Percentiles rank a stretch among this genome's conserved stretches.
Conservation (phyloP, 495 filamentous ascomycete genomes). For the Tuber aestivum region DNA sequence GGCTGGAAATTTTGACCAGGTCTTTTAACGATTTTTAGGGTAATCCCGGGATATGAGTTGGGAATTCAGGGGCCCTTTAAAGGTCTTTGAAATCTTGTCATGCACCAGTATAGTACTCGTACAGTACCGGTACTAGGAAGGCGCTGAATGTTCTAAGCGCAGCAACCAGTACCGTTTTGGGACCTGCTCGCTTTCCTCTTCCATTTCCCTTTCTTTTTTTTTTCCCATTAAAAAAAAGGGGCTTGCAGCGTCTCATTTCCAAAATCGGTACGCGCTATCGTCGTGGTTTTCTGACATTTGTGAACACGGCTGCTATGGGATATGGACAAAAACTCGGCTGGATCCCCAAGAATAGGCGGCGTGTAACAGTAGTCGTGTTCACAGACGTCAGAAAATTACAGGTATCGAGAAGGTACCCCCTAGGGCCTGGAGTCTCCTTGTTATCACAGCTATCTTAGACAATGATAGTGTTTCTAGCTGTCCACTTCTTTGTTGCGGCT, state of each 20-base stretch:
- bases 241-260: background rate
- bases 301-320: too few relatives aligned
- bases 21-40: background rate
- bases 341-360: too few relatives aligned
- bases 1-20: background rate
- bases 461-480: background rate
- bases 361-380: too few relatives aligned
- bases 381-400: too few relatives aligned
- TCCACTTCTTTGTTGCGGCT: background rate
- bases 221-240: background rate
- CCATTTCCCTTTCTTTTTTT: background rate
- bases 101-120: too few relatives aligned
- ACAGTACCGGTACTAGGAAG: background rate
- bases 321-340: too few relatives aligned
- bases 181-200: background rate
- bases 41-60: background rate
- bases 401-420: too few relatives aligned
- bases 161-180: background rate
- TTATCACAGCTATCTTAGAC: background rate
- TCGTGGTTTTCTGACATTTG: too few relatives aligned
- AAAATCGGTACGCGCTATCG: background rate
- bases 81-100: background rate
- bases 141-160: background rate
- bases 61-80: background rate
- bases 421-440: too few relatives aligned